A percentile compares a stretch with the other conserved stretches of the same genome.
These are phyloP conservation scores for Ophiostoma angusticollis DNA, from an alignment of 2,329 filamentous ascomycete genomes.

Conservation along the genomic window DNA sequence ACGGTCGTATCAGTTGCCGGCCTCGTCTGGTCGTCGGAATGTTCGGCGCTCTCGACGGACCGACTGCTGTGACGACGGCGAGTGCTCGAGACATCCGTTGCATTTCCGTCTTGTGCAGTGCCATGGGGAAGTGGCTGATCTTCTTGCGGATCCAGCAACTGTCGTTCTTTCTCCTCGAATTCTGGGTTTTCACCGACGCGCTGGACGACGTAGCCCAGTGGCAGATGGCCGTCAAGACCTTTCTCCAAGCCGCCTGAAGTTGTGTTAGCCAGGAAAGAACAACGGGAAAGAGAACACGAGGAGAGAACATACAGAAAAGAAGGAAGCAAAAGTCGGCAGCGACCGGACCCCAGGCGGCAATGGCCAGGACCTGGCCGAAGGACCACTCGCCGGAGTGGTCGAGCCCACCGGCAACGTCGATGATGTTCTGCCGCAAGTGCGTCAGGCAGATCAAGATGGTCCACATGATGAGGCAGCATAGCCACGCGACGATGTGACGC, in stretches of 20 bases:
- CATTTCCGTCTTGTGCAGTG: no score
- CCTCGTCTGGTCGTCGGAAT: no score
- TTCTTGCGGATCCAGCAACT: no score
- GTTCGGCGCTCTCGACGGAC: no score
- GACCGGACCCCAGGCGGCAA: slow-evolving; percentile 9
- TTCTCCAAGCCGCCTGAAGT: slow-evolving; percentile 8
- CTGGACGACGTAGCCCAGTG: slow-evolving; percentile 2
- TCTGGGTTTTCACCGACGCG: no score
- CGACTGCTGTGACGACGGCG: no score
- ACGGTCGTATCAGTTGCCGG: no score
- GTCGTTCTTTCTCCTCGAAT: no score
- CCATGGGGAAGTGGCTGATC: no score
- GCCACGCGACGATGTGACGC: slow-evolving; percentile 6
- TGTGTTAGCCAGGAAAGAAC: not conserved
- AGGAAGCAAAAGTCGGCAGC: slow-evolving; percentile 8
- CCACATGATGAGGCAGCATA: slow-evolving; percentile 11
- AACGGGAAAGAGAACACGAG: no score
- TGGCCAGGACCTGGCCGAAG: slow-evolving; percentile 13
- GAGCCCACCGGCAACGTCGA: slow-evolving; percentile 6
- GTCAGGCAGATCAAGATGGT: slow-evolving; percentile 6
- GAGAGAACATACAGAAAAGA: slow-evolving; percentile 5
- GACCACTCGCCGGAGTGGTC: slow-evolving; percentile 8
- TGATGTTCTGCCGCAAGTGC: slow-evolving; percentile 6
- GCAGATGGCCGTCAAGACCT: slow-evolving; percentile 5
- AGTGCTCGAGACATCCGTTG: no score